Conservation (phyloP, 2,329 filamentous ascomycete genomes). For the Penicillium sp. region DNA sequence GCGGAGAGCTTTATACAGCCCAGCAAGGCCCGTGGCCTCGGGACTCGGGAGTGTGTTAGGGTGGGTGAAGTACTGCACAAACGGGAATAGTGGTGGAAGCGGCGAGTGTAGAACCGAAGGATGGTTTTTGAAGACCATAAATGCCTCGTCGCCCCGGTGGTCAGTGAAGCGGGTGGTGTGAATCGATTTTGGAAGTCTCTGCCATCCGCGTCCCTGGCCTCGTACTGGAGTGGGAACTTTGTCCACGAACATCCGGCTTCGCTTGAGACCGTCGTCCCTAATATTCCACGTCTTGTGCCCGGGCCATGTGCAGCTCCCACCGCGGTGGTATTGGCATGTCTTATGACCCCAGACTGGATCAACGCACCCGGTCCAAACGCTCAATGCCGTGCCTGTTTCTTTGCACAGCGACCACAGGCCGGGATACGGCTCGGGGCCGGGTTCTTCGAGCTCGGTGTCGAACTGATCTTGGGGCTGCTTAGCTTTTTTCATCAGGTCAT, state of each 20-base stretch:
- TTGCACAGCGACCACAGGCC: not conserved
- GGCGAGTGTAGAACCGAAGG: not conserved
- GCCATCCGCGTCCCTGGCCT: not conserved
- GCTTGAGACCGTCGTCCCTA: not conserved
- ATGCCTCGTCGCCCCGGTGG: not conserved
- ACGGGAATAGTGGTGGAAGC: slow-evolving; percentile 15
- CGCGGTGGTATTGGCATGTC: not conserved
- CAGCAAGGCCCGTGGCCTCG: not conserved
- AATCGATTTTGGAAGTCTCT: not conserved
- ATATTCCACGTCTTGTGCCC: slow-evolving; percentile 7
- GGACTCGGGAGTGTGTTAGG: not conserved
- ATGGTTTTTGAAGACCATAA: slow-evolving; percentile 14
- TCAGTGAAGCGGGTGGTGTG: slow-evolving; percentile 4
- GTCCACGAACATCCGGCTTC: not conserved
- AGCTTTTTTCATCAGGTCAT: too few species aligned
- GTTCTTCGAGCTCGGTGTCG: not conserved
- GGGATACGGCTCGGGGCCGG: not conserved
- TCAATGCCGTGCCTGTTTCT: not conserved
- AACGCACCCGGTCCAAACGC: not conserved
- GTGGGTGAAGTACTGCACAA: slow-evolving; percentile 14
- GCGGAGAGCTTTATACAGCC: not conserved
- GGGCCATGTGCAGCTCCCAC: not conserved
- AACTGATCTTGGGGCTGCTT: too few species aligned
- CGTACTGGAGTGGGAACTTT: too few species aligned
- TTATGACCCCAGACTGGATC: not conserved